These are phyloP conservation scores for Pistacia vera DNA, from an alignment of 345 rosid genomes.

Conservation along the genomic window DNA sequence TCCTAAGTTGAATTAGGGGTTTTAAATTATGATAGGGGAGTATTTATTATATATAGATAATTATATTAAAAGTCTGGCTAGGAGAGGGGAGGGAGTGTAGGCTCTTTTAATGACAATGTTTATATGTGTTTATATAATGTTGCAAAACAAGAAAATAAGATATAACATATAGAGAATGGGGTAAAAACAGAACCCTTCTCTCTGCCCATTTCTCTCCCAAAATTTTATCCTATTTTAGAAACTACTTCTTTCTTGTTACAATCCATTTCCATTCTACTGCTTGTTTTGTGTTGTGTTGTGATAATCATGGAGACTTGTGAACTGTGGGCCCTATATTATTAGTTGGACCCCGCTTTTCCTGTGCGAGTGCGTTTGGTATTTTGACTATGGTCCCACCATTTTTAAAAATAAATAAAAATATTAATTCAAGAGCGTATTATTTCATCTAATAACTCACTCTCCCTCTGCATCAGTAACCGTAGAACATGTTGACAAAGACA, in stretches of 20 bases:
- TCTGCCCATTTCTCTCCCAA: constrained; percentile 25
- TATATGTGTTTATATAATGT: constrained; percentile 51
- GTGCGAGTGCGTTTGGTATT: neutral
- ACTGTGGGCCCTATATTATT: neutral
- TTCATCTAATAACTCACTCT: neutral
- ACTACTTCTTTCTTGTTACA: neutral
- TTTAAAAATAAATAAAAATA: neutral
- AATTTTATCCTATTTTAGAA: constrained; percentile 1
- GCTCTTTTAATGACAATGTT: constrained; percentile 45
- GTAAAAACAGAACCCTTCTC: constrained; percentile 9
- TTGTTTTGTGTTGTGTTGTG: neutral
- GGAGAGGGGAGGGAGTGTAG: constrained; percentile 19
- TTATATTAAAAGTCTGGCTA: constrained; percentile 11
- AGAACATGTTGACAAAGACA: constrained; percentile 39
- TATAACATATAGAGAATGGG: constrained; percentile 16
- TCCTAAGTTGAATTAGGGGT: constrained; percentile 48
- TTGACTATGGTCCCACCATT: neutral
- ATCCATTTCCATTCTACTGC: neutral
- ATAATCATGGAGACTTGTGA: constrained; percentile 13
- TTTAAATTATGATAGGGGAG: constrained; percentile 45
- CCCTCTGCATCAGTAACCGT: constrained; percentile 1
- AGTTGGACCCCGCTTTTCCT: constrained; percentile 16
- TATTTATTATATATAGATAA: constrained; percentile 44
- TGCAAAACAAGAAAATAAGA: constrained; percentile 28
- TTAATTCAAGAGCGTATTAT: too few species aligned